Base-by-base conservation (phyloP, 164 flowering plant genomes). In the Platanus orientalis region DNA sequence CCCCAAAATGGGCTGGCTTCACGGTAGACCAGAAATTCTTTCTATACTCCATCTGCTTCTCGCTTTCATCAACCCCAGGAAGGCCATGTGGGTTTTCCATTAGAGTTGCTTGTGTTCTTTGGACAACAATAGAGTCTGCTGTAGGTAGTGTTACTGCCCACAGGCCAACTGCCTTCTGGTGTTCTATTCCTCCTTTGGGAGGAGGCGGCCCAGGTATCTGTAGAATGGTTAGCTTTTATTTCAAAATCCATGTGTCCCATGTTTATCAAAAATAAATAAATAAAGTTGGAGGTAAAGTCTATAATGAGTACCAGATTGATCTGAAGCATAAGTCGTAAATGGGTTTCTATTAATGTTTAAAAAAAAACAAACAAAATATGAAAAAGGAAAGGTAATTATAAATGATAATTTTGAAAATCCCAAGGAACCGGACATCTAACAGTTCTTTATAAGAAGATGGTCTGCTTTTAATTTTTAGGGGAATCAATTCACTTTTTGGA, bases 161-260 rank as follows among this genome's bases (percentile, higher is more conserved):
- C 44, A 85, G 81, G 10, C 89, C 90, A 66, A 85, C 60, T 48
- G 80, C 52, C 69, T 88, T 89, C 69, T 85, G 88, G 67, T 87
- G 84, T 45, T 93, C 96, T 28, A 93, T 65, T 0, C 54, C 34
- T 40, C 91, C 94, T 78, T 83, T 87, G 4, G 86, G 58, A 45
- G 89, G 57, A 6, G 90, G n/a, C n/a, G n/a, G 88, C 29, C 97
- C 97, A 68, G 88, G 88, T 73, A 93, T 89, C 98, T 93, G 84
- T 75, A 78, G 69, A 58, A 51, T 21, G 21, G 21, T n/a, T 52
- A 3, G 48, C 0, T 23, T 17, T 10, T 39, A 11, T 13, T 9
- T 21, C 1, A 57, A 12, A 58, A 23, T 57, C 27, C n/a, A 21
- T 13, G 14, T 4, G 20, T 0, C 7, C 17, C 29, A 36, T 58